phyloP scores from a whole-genome alignment of 768 basidiomycete genomes.

The Astraeus odoratus region DNA sequence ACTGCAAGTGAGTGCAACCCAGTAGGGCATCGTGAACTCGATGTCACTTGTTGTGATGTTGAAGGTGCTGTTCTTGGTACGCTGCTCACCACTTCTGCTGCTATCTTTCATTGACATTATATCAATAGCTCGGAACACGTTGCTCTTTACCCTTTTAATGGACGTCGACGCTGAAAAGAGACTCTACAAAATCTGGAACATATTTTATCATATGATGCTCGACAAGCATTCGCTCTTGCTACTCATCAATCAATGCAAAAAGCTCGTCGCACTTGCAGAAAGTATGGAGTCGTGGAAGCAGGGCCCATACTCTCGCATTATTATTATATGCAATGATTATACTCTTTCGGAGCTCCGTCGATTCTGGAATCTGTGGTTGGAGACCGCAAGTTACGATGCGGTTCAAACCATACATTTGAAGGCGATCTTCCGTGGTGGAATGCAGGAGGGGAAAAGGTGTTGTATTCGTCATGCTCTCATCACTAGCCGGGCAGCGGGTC shows the following conservation, averaged over 20 bases:
- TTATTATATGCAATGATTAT: conserved; percentile 17
- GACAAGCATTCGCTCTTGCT: conserved; percentile 18
- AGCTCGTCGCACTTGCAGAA: conserved; percentile 11
- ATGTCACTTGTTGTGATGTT: conserved; percentile 25
- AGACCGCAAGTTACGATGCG: conserved; percentile 9
- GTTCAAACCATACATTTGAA: conserved; percentile 9
- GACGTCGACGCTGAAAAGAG: conserved; percentile 15
- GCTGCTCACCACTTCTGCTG: neutral
- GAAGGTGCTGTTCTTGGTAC: conserved; percentile 25
- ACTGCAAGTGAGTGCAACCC: neutral
- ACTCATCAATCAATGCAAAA: conserved; percentile 23
- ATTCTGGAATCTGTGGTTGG: conserved; percentile 16
- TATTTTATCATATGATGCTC: conserved; percentile 24
- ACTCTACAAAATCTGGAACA: conserved; percentile 22
- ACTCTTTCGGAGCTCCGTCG: conserved; percentile 19
- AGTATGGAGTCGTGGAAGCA: conserved; percentile 18
- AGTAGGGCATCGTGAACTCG: conserved; percentile 19
- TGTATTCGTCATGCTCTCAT: conserved; percentile 4
- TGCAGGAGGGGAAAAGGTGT: conserved; percentile 7
- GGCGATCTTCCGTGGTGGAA: conserved; percentile 15
- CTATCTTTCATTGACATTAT: neutral
- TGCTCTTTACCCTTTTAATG: conserved; percentile 23
- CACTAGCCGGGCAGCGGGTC: conserved; percentile 25
- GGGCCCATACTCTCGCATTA: conserved; percentile 21
- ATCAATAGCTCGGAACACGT: conserved; percentile 22